Evolutionary conservation across 805 yeast genomes (phyloP).

Genomic region (Scheffersomyces lignosus): DNA sequence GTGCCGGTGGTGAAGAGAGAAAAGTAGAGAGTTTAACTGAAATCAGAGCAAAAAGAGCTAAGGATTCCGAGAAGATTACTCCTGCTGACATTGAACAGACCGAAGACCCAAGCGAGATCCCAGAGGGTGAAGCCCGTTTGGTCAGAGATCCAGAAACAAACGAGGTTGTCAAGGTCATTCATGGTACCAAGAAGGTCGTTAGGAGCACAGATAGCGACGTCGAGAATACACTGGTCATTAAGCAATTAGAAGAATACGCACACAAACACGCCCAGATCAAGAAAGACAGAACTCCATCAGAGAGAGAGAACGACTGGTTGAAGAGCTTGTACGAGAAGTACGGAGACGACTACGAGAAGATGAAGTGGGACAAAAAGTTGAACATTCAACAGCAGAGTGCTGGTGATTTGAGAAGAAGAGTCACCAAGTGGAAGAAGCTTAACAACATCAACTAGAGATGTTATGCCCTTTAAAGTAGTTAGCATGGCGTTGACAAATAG

Average conservation of each 20-base stretch:
- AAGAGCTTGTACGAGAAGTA: slow-evolving; percentile 63
- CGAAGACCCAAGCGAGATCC: slow-evolving; percentile 60
- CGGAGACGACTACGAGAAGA: slow-evolving; percentile 84
- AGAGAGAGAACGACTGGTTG: slow-evolving; percentile 77
- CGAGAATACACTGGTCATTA: slow-evolving; percentile 57
- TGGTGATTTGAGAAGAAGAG: slow-evolving; percentile 77
- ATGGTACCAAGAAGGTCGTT: slow-evolving; percentile 59
- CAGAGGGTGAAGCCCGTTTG: slow-evolving; percentile 77
- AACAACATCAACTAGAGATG: slow-evolving; percentile 25
- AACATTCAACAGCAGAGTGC: slow-evolving; percentile 80
- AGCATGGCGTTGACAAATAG: too few relatives aligned
- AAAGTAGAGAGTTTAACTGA: slow-evolving; percentile 41
- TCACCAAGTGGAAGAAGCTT: slow-evolving; percentile 65
- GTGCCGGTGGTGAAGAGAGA: slow-evolving; percentile 82
- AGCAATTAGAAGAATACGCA: slow-evolving; percentile 59
- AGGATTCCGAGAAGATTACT: slow-evolving; percentile 27
- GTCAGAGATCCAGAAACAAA: slow-evolving; percentile 65
- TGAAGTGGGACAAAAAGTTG: slow-evolving; percentile 89
- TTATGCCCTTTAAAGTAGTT: too few relatives aligned
- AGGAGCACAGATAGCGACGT: slow-evolving; percentile 25
- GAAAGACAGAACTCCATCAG: slow-evolving; percentile 59
- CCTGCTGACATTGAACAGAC: slow-evolving; percentile 42
- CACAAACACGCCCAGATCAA: slow-evolving; percentile 46
- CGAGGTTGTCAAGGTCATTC: slow-evolving; percentile 62
- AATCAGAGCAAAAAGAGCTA: slow-evolving; percentile 32